Evolutionary conservation across 129 eudicot genomes (phyloP), one percentile per base, ranked within the genome.

Genomic region (Arctium lappa): DNA sequence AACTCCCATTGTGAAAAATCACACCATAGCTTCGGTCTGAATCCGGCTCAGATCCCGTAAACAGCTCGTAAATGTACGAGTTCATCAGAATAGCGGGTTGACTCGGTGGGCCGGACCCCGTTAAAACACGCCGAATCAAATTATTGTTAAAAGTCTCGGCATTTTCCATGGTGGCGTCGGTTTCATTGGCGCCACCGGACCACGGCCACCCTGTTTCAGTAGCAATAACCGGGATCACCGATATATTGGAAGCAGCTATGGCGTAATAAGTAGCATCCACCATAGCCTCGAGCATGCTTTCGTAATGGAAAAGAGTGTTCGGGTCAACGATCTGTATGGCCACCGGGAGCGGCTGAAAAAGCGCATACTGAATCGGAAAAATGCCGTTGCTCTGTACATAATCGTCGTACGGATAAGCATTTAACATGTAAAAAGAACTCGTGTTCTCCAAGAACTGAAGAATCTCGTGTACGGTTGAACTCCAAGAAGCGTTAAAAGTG

Each of bases 131-230:
- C 31, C 18, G 63, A 39, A 93, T 81, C 85, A 93, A 86, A 31
- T 93, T 90, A 50, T 88, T 89, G 33, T 82, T 89, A 40, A 87
- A 93, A 36, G 92, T 87, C 72, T 89, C 88, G 2, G 97, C 97
- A 34, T 89, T 89, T 60, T 76, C 82, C 48, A 77, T 77, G 7
- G 93, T 91, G 71, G 97, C 95, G 69, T 91, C 93, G 74, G 89
- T 91, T 71, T 92, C 97, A 29, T 81, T 89, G 78, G 86, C 75
- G 0, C 85, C 92, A 36, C 97, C 95, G 2, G 85, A 60, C 86
- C 88, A 91, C 8, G 97, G 97, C 97, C 97, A 93, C 36, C 97
- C 97, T 5, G 97, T 80, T 88, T 93, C 92, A 0, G 93, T 93
- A 46, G 91, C 97, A 1, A 93, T 88, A 65, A 93, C 33, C 1